Conservation (phyloP, 2,329 filamentous ascomycete genomes). For the Fusarium denticulatum region DNA sequence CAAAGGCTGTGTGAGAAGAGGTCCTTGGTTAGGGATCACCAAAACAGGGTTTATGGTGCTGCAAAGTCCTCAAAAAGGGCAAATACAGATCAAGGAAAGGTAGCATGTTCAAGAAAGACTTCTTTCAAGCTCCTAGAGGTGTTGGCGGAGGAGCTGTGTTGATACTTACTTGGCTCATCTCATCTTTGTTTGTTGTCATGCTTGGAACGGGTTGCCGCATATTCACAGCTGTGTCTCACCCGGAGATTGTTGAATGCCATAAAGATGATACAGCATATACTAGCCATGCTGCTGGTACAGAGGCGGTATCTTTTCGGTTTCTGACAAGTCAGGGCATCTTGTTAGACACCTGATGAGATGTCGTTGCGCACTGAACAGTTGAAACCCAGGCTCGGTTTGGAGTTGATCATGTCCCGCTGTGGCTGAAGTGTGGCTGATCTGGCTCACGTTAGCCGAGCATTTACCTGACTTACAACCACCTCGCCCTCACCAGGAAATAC, state of each 20-base stretch:
- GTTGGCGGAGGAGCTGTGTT: constrained; percentile 27
- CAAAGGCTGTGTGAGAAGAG: constrained; percentile 30
- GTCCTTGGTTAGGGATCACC: constrained; percentile 19
- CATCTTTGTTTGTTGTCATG: constrained; percentile 29
- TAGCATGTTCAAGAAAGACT: constrained; percentile 19
- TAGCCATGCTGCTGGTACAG: not conserved
- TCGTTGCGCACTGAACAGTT: constrained; percentile 39
- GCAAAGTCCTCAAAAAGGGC: not conserved
- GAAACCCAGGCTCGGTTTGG: constrained; percentile 38
- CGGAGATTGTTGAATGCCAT: constrained; percentile 1
- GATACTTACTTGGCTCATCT: constrained; percentile 33
- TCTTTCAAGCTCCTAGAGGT: constrained; percentile 33
- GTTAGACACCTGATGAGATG: constrained; percentile 30
- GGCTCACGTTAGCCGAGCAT: constrained; percentile 40
- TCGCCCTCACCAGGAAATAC: no score
- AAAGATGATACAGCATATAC: not conserved
- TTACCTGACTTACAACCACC: constrained; percentile 27
- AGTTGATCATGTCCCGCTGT: constrained; percentile 44
- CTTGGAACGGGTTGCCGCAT: constrained; percentile 33
- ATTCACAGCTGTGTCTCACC: constrained; percentile 11
- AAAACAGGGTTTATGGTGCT: not conserved
- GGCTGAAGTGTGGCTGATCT: constrained; percentile 37
- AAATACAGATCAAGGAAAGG: not conserved
- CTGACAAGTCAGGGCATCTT: constrained; percentile 23
- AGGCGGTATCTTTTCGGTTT: constrained; percentile 20